Conservation (phyloP, 106 monocot species). For the Dendrobium nobile region DNA sequence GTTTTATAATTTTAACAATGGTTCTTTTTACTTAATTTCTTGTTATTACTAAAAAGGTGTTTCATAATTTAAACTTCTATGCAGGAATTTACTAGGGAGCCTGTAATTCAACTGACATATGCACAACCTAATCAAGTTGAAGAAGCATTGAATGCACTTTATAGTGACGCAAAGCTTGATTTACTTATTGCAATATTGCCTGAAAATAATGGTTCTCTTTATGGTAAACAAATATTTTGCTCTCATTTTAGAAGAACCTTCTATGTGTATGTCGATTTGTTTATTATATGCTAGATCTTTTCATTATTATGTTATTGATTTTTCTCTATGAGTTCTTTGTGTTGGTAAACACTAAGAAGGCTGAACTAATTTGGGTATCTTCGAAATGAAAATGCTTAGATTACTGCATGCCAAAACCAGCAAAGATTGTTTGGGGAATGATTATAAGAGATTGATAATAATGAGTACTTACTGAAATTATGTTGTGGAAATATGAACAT, state of each 20-base stretch:
- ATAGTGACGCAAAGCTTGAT: constrained; percentile 55
- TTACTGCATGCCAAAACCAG: neutral
- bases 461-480: neutral
- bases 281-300: constrained; percentile 2
- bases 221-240: constrained; percentile 29
- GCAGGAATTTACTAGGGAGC: constrained; percentile 42
- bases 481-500: neutral
- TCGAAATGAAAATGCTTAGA: neutral
- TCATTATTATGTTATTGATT: neutral
- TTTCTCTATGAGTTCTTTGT: neutral
- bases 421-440: neutral
- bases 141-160: constrained; percentile 38
- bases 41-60: neutral
- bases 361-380: neutral
- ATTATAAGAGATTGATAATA: neutral
- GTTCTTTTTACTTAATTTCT: neutral
- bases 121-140: constrained; percentile 47
- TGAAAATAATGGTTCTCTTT: constrained; percentile 62
- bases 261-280: neutral
- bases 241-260: neutral
- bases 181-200: constrained; percentile 63
- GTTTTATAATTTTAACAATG: neutral
- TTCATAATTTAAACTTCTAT: neutral
- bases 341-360: neutral
- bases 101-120: constrained; percentile 31